Conservation (phyloP, 495 filamentous ascomycete species). For the Penicillium tannophilum region DNA sequence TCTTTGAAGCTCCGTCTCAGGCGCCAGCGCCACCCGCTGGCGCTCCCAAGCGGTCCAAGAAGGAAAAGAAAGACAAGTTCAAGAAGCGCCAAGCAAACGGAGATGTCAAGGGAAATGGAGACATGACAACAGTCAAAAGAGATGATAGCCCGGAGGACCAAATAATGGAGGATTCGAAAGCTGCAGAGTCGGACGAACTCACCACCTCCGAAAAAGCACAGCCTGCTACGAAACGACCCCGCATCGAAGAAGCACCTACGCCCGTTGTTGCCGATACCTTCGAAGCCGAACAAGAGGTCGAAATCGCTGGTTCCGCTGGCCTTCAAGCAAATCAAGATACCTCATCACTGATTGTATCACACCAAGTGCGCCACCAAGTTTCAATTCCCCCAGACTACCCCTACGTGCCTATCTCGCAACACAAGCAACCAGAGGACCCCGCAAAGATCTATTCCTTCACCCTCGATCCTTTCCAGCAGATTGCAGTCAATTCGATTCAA, state of each 20-base stretch:
- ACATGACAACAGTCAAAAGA: conserved; percentile 47
- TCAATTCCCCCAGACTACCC: conserved; percentile 90
- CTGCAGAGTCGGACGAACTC: conserved; percentile 33
- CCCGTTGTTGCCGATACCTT: conserved; percentile 92
- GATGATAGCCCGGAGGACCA: conserved; percentile 34
- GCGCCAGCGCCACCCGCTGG: conserved; percentile 32
- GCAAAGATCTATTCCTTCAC: conserved; percentile 84
- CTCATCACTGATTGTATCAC: conserved; percentile 75
- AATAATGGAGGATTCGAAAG: conserved; percentile 16
- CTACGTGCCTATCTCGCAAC: conserved; percentile 88
- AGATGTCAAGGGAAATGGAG: conserved; percentile 58
- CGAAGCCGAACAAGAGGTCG: conserved; percentile 91
- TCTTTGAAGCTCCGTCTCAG: conserved; percentile 72
- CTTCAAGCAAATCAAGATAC: conserved; percentile 69
- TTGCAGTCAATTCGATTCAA: conserved; percentile 91
- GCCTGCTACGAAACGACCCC: conserved; percentile 71
- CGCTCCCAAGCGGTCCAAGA: conserved; percentile 45
- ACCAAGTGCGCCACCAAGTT: conserved; percentile 98
- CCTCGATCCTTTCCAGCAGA: conserved; percentile 94
- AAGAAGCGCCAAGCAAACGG: conserved; percentile 87
- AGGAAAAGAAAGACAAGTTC: conserved; percentile 53
- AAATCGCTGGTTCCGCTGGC: conserved; percentile 81
- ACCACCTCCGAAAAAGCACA: conserved; percentile 35
- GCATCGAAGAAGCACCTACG: conserved; percentile 70
- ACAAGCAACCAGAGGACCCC: conserved; percentile 81